Conservation (phyloP, 768 basidiomycete species). For the Panaeolus papilionaceus region DNA sequence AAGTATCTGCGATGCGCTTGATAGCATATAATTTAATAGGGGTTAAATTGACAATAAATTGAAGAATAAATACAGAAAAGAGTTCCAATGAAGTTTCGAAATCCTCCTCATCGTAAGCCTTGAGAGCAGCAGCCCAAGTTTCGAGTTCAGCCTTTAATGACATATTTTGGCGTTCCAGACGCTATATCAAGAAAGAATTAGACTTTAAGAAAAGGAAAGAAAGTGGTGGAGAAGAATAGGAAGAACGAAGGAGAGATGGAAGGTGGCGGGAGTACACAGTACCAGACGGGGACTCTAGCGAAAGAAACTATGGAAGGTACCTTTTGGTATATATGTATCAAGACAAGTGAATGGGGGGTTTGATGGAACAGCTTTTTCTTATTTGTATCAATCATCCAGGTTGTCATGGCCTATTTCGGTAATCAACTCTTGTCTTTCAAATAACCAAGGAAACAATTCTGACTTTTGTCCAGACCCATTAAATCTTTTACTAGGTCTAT, state of each 20-base stretch:
- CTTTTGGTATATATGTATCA: constrained; percentile 28
- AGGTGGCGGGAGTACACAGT: constrained; percentile 47
- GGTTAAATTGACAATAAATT: not conserved
- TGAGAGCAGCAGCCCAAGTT: constrained; percentile 86
- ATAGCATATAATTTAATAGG: constrained; percentile 21
- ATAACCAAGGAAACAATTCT: constrained; percentile 32
- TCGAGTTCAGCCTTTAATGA: constrained; percentile 82
- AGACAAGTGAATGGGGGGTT: constrained; percentile 18
- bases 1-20: constrained; percentile 81
- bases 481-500: constrained; percentile 21
- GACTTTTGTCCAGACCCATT: not conserved
- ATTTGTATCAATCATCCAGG: constrained; percentile 35
- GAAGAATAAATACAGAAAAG: constrained; percentile 64
- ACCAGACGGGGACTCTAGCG: constrained; percentile 40
- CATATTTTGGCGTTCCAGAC: constrained; percentile 52
- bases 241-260: constrained; percentile 32
- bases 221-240: constrained; percentile 28
- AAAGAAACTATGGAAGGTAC: constrained; percentile 30
- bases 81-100: constrained; percentile 76
- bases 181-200: constrained; percentile 32
- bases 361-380: constrained; percentile 25
- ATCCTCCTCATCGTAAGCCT: constrained; percentile 87
- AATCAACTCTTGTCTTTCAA: constrained; percentile 20
- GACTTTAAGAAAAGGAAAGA: constrained; percentile 35
- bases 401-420: constrained; percentile 40